phyloP scores from a whole-genome alignment of 345 rosid species.

The Schrenkiella parvula region DNA sequence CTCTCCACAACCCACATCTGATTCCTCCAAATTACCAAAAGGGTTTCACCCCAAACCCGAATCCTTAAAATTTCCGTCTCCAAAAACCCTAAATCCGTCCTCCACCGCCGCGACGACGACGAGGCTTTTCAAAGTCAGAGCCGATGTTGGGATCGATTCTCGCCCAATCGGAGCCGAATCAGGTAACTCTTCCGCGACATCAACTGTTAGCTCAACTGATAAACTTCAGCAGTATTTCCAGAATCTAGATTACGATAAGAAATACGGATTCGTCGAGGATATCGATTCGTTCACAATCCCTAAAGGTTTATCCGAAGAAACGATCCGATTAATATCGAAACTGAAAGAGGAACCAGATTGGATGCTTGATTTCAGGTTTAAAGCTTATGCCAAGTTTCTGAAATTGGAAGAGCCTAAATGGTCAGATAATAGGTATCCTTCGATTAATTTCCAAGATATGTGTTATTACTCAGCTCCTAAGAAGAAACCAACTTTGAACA shows the following conservation, averaged over 20 bases:
- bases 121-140: slow-evolving; percentile 37
- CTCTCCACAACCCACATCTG: slow-evolving; percentile 33
- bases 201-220: slow-evolving; percentile 44
- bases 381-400: slow-evolving; percentile 72
- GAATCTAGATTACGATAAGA: slow-evolving; percentile 64
- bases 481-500: slow-evolving; percentile 71
- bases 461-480: slow-evolving; percentile 93
- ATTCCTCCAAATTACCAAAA: slow-evolving; percentile 30
- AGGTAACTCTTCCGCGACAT: slow-evolving; percentile 37
- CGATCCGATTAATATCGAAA: slow-evolving; percentile 56
- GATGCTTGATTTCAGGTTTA: slow-evolving; percentile 79
- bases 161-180: slow-evolving; percentile 37
- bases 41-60: slow-evolving; percentile 37
- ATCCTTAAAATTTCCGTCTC: slow-evolving; percentile 26
- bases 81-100: slow-evolving; percentile 20
- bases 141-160: slow-evolving; percentile 45
- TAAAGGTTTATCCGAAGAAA: slow-evolving; percentile 74
- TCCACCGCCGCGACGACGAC: neutral
- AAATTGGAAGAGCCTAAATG: slow-evolving; percentile 70
- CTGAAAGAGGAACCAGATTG: slow-evolving; percentile 83
- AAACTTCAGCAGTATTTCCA: slow-evolving; percentile 66
- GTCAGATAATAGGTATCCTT: slow-evolving; percentile 78
- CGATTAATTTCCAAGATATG: slow-evolving; percentile 72
- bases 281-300: slow-evolving; percentile 79
- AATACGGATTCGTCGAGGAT: slow-evolving; percentile 68